These are phyloP conservation scores for Cystobasidiopsis lactophilus DNA, from an alignment of 768 basidiomycete genomes.

Conservation along the genomic window DNA sequence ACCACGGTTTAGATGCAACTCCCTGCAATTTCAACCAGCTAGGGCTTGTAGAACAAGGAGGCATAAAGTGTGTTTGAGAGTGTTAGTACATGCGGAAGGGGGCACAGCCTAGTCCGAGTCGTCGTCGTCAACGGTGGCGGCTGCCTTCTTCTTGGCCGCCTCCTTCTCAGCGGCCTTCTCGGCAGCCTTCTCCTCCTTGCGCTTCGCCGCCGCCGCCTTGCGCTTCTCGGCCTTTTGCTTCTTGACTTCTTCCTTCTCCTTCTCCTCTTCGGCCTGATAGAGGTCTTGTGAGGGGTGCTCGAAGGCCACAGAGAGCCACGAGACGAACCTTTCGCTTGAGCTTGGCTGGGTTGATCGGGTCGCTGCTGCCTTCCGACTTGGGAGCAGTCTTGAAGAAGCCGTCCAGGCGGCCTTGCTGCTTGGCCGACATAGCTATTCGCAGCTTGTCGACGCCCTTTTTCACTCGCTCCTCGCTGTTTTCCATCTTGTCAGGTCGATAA, in stretches of 20 bases:
- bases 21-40: no score
- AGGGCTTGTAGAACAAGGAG: no score
- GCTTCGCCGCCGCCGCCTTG: not conserved
- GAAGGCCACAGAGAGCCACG: not conserved
- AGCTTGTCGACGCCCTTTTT: slow-evolving; percentile 87
- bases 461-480: slow-evolving; percentile 86
- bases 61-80: no score
- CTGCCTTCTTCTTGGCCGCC: slow-evolving; percentile 14
- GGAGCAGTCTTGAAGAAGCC: slow-evolving; percentile 50
- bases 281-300: not conserved
- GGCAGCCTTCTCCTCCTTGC: slow-evolving; percentile 22
- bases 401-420: slow-evolving; percentile 93
- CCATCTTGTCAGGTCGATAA: no score
- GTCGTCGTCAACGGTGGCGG: no score
- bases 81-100: no score
- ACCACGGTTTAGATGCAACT: no score
- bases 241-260: not conserved
- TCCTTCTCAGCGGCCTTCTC: slow-evolving; percentile 25
- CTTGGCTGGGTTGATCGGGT: slow-evolving; percentile 3
- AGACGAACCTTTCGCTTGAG: slow-evolving; percentile 6
- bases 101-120: no score
- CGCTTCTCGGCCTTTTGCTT: not conserved
- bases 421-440: slow-evolving; percentile 57
- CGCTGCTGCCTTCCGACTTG: not conserved
- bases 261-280: slow-evolving; percentile 3